phyloP scores from a whole-genome alignment of 371 early-diverging fungal species.

The Mucor sp. region DNA sequence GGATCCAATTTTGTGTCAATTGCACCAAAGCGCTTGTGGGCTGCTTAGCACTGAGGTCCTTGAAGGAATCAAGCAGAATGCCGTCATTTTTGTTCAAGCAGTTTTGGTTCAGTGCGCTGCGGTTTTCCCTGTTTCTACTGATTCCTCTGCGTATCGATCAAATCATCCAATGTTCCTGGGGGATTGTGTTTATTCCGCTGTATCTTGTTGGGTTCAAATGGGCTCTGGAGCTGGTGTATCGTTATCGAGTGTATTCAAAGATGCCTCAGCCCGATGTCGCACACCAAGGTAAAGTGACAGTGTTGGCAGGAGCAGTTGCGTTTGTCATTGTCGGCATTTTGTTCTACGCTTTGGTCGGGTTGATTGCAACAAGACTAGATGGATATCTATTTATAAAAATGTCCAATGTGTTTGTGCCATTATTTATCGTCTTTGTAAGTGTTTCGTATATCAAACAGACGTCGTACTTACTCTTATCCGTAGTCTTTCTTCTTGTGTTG shows the following conservation, averaged over 20 bases:
- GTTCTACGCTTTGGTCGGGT: slow-evolving; percentile 71
- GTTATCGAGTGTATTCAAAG: slow-evolving; percentile 48
- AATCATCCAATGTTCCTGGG: slow-evolving; percentile 66
- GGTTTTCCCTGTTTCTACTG: slow-evolving; percentile 60
- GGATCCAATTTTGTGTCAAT: slow-evolving; percentile 42
- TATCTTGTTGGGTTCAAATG: slow-evolving; percentile 71
- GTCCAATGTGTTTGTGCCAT: slow-evolving; percentile 74
- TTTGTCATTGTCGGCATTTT: slow-evolving; percentile 59
- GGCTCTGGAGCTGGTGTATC: slow-evolving; percentile 47
- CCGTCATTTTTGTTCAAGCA: slow-evolving; percentile 37
- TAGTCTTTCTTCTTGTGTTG: slow-evolving; percentile 67
- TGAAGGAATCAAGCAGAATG: slow-evolving; percentile 3
- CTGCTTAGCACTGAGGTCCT: slow-evolving; percentile 13
- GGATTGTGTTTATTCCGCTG: slow-evolving; percentile 76
- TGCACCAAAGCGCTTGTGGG: slow-evolving; percentile 27
- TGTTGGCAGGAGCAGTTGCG: slow-evolving; percentile 49
- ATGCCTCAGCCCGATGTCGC: slow-evolving; percentile 54
- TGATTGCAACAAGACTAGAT: slow-evolving; percentile 69
- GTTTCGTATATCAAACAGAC: background rate
- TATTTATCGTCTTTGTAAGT: slow-evolving; percentile 74
- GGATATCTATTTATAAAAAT: slow-evolving; percentile 50
- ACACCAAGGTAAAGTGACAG: slow-evolving; percentile 55
- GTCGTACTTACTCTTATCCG: background rate
- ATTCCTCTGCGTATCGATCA: slow-evolving; percentile 65
- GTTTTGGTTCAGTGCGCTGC: slow-evolving; percentile 61